Evolutionary conservation across 148 eudicot genomes (phyloP).

Genomic region (Chenopodium formosanum): DNA sequence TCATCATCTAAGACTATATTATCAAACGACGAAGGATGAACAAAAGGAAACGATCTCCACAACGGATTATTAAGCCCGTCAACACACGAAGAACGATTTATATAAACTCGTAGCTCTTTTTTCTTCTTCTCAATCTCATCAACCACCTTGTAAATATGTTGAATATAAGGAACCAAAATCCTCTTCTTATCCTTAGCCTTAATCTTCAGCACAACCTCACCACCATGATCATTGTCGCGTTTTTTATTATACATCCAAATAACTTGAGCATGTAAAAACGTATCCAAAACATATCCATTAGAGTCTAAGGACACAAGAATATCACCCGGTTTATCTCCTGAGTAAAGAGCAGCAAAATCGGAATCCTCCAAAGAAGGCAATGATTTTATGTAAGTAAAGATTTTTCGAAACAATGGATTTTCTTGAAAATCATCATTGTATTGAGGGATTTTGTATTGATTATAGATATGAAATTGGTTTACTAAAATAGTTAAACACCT

Average conservation of each 20-base stretch:
- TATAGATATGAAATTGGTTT: slow-evolving; percentile 40
- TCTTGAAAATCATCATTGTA: slow-evolving; percentile 55
- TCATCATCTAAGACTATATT: slow-evolving; percentile 49
- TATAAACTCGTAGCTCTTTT: slow-evolving; percentile 42
- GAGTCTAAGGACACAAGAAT: slow-evolving; percentile 46
- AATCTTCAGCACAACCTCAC: slow-evolving; percentile 44
- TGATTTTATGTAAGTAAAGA: slow-evolving; percentile 48
- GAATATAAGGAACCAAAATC: slow-evolving; percentile 52
- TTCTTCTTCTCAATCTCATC: slow-evolving; percentile 57
- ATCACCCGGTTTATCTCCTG: slow-evolving; percentile 52
- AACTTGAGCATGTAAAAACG: slow-evolving; percentile 42
- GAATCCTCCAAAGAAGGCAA: slow-evolving; percentile 54
- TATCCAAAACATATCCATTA: slow-evolving; percentile 40
- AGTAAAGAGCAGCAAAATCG: slow-evolving; percentile 49
- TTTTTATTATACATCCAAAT: slow-evolving; percentile 47
- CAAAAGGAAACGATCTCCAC: slow-evolving; percentile 58
- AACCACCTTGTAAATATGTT: slow-evolving; percentile 50
- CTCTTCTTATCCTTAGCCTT: slow-evolving; percentile 51
- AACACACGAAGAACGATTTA: slow-evolving; percentile 32
- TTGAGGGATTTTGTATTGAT: slow-evolving; percentile 52
- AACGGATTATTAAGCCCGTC: slow-evolving; percentile 29
- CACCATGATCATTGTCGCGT: slow-evolving; percentile 9
- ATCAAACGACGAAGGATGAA: slow-evolving; percentile 64
- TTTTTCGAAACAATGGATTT: slow-evolving; percentile 47
- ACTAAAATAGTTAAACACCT: slow-evolving; percentile 24